phyloP scores from a whole-genome alignment of 306 rosid genomes.

The Ziziphus jujuba region DNA sequence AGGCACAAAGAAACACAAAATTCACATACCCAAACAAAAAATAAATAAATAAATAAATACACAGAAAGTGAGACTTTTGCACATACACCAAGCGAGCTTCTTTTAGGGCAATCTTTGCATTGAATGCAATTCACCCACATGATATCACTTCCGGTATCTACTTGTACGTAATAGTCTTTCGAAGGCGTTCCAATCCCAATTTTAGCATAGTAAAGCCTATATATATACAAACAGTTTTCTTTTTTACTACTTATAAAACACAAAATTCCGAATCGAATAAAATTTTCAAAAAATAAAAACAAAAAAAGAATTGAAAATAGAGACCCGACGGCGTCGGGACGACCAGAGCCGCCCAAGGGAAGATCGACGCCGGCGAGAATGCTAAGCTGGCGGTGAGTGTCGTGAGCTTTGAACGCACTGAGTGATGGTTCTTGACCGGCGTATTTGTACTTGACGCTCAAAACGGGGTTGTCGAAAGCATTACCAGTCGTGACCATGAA shows the following conservation, averaged over 20 bases:
- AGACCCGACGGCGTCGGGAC: conserved; percentile 90
- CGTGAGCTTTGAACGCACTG: conserved; percentile 75
- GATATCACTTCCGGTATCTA: conserved; percentile 94
- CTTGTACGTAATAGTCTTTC: conserved; percentile 84
- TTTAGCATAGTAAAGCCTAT: conserved; percentile 91
- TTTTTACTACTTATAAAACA: background rate
- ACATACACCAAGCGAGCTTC: conserved; percentile 86
- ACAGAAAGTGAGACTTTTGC: too few species aligned
- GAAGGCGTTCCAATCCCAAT: conserved; percentile 96
- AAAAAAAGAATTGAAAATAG: background rate
- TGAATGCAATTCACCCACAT: conserved; percentile 98
- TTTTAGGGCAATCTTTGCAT: conserved; percentile 79
- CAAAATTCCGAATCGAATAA: background rate
- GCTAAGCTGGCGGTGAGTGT: conserved; percentile 73
- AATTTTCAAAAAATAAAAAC: background rate
- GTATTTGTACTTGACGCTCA: conserved; percentile 80
- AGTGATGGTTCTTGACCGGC: conserved; percentile 72
- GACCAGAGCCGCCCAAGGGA: conserved; percentile 90
- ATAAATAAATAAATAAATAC: too few species aligned
- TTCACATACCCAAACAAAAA: conserved; percentile 1
- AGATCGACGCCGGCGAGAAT: conserved; percentile 89
- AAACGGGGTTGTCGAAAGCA: conserved; percentile 54
- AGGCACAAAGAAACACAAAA: background rate
- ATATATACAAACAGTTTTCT: conserved; percentile 23
- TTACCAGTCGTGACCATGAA: conserved; percentile 4